Evolutionary conservation across 2,329 filamentous ascomycete species (phyloP), one percentile per base, ranked within the genome.

Genomic region (Nemania sp.): DNA sequence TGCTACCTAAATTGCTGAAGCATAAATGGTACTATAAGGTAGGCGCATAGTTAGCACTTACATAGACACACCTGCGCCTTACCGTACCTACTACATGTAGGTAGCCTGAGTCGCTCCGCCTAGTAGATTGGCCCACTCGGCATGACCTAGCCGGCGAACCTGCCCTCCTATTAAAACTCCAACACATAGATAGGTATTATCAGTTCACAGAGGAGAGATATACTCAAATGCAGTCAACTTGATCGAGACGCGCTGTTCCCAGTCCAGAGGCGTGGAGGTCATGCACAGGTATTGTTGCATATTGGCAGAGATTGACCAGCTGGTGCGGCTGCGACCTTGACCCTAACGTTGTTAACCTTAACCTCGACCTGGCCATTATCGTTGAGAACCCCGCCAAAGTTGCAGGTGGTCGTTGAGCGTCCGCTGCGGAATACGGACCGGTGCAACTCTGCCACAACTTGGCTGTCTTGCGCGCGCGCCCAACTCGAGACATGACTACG

Each of bases 401-500:
- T 49, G 35, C n/a, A n/a, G n/a, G n/a, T n/a, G n/a, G n/a, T 43
- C 54, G 62, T 41, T 13, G 5, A 57, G 56, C 53, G n/a, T 51
- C 55, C 52, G 35, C 35, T 13, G 15, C 35, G 7, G 15, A 10
- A 6, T 13, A 57, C 59, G 13, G 41, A 43, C 55, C 27, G 56
- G 65, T 65, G 60, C 58, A 58, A 52, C 43, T 20, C 61, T 26
- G 27, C 38, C 45, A 32, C 53, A 27, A 49, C 41, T 13, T 24
- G 43, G 60, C 57, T 41, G 13, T 11, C 15, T 13, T 15, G 69
- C 62, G 65, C 59, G 27, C 41, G 65, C 41, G 38, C 54, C 62
- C 53, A 66, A 72, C 65, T 62, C 58, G 67, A 72, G 71, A 76
- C 74, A 77, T 75, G 57, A 64, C 47, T 78, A 85, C 80, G 78